These are phyloP conservation scores for Collybia nuda DNA, from an alignment of 768 basidiomycete species.

Conservation along the genomic window DNA sequence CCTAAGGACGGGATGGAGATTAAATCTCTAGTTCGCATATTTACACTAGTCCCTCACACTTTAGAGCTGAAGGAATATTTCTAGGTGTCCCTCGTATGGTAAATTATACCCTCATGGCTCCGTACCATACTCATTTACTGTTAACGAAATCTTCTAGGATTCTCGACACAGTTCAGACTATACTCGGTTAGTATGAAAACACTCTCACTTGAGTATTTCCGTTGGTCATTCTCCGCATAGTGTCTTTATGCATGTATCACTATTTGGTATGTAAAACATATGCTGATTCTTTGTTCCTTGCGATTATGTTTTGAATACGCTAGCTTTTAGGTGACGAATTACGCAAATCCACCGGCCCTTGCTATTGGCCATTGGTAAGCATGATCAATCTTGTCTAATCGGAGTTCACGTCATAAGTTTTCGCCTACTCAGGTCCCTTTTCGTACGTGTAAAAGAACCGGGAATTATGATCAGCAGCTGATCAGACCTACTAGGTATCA, in stretches of 20 bases:
- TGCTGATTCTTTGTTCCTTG: neutral
- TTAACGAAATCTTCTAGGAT: conserved; percentile 13
- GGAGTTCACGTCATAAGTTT: neutral
- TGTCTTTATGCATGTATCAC: conserved; percentile 33
- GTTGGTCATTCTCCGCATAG: conserved; percentile 10
- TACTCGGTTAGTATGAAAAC: conserved; percentile 19
- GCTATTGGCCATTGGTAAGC: conserved; percentile 34
- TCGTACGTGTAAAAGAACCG: conserved; percentile 19
- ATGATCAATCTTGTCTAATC: neutral
- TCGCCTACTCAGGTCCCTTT: conserved; percentile 29
- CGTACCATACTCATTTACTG: neutral
- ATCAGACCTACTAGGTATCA: conserved; percentile 18
- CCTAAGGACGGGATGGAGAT: conserved; percentile 24
- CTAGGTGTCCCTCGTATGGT: conserved; percentile 31
- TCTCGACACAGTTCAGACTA: conserved; percentile 30
- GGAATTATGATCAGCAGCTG: neutral
- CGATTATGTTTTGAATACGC: neutral
- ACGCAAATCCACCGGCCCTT: conserved; percentile 30
- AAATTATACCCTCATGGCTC: neutral
- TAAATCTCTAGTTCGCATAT: conserved; percentile 20
- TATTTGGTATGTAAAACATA: conserved; percentile 27
- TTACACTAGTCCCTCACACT: neutral
- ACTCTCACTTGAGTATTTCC: neutral
- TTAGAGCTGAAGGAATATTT: neutral
- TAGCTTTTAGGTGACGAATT: conserved; percentile 32